Percentiles rank a stretch among this genome's conserved stretches.
Evolutionary conservation across 176 grass and related monocot genomes (phyloP).

Genomic region (Elymus sibiricus): DNA sequence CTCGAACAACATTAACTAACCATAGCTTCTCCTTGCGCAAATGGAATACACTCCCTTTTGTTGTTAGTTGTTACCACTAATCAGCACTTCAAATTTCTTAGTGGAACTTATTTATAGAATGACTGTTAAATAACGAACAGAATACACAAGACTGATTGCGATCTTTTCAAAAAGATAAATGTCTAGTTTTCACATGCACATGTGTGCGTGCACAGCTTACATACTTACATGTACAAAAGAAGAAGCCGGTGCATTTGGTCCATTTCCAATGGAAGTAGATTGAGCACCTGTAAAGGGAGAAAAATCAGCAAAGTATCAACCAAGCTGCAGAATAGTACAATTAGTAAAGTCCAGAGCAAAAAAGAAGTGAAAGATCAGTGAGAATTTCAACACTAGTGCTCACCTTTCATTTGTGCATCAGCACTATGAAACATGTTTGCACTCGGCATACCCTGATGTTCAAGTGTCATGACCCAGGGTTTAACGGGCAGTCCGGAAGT

Average conservation of each 20-base stretch:
- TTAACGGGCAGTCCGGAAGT: neutral
- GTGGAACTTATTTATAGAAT: neutral
- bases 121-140: neutral
- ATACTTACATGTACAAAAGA: conserved; percentile 45
- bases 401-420: conserved; percentile 30
- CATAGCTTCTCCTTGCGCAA: neutral
- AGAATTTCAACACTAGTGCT: neutral
- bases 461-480: neutral
- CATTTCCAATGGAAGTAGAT: conserved; percentile 29
- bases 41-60: neutral
- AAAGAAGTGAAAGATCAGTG: neutral
- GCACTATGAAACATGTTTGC: conserved; percentile 1
- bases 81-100: neutral
- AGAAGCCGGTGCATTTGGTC: neutral
- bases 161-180: neutral
- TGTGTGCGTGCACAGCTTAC: neutral
- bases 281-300: conserved; percentile 29
- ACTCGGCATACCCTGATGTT: conserved; percentile 11
- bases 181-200: neutral
- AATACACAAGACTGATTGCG: neutral
- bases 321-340: neutral
- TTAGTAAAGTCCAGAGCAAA: neutral
- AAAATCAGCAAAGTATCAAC: conserved; percentile 8
- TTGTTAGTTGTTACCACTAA: neutral
- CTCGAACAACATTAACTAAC: neutral